These are phyloP conservation scores for Jatropha curcas DNA, from an alignment of 345 rosid genomes.

Conservation along the genomic window DNA sequence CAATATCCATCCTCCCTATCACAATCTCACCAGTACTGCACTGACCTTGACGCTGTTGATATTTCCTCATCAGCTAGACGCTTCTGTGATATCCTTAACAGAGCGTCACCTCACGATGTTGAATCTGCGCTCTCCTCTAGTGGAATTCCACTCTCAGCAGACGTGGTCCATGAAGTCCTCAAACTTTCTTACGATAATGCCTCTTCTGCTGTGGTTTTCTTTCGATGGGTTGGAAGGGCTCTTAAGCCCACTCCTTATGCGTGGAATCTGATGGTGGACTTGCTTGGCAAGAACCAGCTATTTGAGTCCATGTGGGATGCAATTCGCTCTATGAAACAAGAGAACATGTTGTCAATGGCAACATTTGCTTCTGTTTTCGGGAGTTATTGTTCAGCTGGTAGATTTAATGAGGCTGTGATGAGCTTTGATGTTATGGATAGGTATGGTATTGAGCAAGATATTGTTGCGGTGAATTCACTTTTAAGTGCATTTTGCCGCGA, in stretches of 20 bases:
- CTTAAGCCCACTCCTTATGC: conserved; percentile 35
- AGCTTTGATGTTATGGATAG: conserved; percentile 55
- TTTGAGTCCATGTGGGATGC: conserved; percentile 69
- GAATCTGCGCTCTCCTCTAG: conserved; percentile 42
- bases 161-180: conserved; percentile 46
- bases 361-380: conserved; percentile 43
- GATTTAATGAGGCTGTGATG: conserved; percentile 45
- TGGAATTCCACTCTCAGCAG: conserved; percentile 35
- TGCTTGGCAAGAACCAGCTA: conserved; percentile 50
- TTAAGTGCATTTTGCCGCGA: conserved; percentile 47
- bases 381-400: conserved; percentile 45
- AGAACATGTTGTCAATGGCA: conserved; percentile 27
- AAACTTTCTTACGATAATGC: conserved; percentile 41
- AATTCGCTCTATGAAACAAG: conserved; percentile 51
- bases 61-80: conserved; percentile 35
- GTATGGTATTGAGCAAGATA: conserved; percentile 49
- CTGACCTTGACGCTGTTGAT: conserved; percentile 3
- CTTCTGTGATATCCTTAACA: conserved; percentile 37
- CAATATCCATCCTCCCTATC: background rate
- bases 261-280: conserved; percentile 62
- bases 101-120: conserved; percentile 29
- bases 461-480: conserved; percentile 48
- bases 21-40: background rate
- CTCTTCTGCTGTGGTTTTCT: conserved; percentile 43
- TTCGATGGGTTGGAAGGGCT: conserved; percentile 47